Conservation (phyloP, 1,139 yeast genomes). For the Sugiyamaella novakii region DNA sequence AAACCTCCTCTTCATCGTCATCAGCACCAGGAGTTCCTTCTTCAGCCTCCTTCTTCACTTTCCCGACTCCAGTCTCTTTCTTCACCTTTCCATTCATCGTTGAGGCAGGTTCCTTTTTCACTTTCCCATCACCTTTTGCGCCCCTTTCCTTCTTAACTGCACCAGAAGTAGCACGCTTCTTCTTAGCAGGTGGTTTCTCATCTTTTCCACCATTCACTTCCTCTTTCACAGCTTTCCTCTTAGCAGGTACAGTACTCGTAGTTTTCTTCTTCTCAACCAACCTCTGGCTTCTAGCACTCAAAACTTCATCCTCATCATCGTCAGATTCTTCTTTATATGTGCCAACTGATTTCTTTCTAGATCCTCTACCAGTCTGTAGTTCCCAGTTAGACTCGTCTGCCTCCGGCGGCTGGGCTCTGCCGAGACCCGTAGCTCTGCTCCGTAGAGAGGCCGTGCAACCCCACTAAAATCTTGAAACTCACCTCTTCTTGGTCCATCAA, state of each 20-base stretch:
- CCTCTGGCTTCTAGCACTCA: conserved; percentile 8
- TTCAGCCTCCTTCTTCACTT: conserved; percentile 17
- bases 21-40: conserved; percentile 19
- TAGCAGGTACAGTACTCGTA: conserved; percentile 6
- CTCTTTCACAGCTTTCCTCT: conserved; percentile 19
- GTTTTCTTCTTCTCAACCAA: neutral
- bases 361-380: neutral
- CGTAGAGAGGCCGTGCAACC: neutral
- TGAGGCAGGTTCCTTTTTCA: conserved; percentile 1
- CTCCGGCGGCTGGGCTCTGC: neutral
- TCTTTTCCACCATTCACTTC: conserved; percentile 10
- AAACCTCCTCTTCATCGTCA: conserved; percentile 55
- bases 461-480: too few species aligned
- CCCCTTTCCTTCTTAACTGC: conserved; percentile 3
- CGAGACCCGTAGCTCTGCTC: neutral
- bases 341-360: conserved; percentile 9
- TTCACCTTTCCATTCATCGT: conserved; percentile 12
- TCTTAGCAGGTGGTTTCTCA: conserved; percentile 11
- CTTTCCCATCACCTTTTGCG: neutral
- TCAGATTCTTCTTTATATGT: conserved; percentile 13
- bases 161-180: conserved; percentile 6
- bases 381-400: neutral
- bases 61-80: conserved; percentile 6
- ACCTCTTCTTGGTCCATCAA: neutral
- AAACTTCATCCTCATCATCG: conserved; percentile 22